These are phyloP conservation scores for Alternaria metachromatica DNA, from an alignment of 2,329 filamentous ascomycete genomes.

Conservation along the genomic window DNA sequence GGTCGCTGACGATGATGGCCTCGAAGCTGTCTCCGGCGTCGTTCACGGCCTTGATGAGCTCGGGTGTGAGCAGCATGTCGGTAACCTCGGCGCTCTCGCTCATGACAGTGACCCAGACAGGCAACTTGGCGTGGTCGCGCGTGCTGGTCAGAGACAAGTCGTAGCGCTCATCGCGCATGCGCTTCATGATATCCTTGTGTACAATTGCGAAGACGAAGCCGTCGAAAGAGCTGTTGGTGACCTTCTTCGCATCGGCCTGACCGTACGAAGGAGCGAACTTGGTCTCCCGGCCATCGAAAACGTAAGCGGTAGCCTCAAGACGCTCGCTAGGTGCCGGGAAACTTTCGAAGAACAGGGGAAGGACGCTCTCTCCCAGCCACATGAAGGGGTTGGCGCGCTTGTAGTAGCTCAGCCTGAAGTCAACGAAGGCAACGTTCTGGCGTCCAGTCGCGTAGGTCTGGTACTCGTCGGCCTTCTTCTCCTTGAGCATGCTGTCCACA, in stretches of 20 bases:
- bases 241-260: conserved; percentile 67
- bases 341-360: conserved; percentile 82
- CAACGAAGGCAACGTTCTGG: conserved; percentile 90
- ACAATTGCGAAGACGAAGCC: conserved; percentile 94
- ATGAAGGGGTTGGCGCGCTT: conserved; percentile 86
- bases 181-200: conserved; percentile 93
- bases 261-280: conserved; percentile 73
- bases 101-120: conserved; percentile 91
- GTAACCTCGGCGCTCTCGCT: conserved; percentile 96
- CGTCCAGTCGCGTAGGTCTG: conserved; percentile 87
- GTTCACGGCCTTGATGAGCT: conserved; percentile 80
- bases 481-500: conserved; percentile 72
- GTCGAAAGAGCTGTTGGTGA: conserved; percentile 72
- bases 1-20: conserved; percentile 87
- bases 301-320: conserved; percentile 78
- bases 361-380: conserved; percentile 68
- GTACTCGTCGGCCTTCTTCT: conserved; percentile 88
- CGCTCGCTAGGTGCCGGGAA: conserved; percentile 73
- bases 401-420: conserved; percentile 79
- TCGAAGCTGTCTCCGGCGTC: conserved; percentile 77
- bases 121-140: conserved; percentile 90
- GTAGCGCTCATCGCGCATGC: conserved; percentile 88
- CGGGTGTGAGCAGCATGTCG: conserved; percentile 83
- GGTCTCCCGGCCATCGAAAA: conserved; percentile 91
- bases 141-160: conserved; percentile 91